Conservation (phyloP, 495 filamentous ascomycete genomes). For the Parathielavia hyrcaniae region DNA sequence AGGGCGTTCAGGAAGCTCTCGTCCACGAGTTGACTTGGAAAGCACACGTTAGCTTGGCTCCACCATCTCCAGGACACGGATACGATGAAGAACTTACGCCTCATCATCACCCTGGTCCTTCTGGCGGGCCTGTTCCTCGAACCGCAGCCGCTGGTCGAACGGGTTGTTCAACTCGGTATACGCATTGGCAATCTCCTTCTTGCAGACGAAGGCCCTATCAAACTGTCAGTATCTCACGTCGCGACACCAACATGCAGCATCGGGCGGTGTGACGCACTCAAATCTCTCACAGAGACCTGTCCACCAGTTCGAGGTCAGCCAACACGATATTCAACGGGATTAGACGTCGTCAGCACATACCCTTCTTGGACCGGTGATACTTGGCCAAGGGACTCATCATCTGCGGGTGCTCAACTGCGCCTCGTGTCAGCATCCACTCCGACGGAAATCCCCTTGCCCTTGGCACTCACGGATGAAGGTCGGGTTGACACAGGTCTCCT, state of each 20-base stretch:
- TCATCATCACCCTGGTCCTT: conserved; percentile 97
- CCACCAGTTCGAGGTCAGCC: not conserved
- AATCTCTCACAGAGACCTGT: conserved; percentile 83
- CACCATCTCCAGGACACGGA: not conserved
- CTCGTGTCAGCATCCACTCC: not conserved
- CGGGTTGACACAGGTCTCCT: conserved; percentile 87
- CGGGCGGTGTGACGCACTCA: conserved; percentile 40
- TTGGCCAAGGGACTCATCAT: conserved; percentile 99
- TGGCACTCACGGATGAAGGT: conserved; percentile 76
- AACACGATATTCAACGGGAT: not conserved
- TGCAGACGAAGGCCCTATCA: conserved; percentile 75
- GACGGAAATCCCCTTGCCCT: not conserved
- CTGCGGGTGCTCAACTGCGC: conserved; percentile 60
- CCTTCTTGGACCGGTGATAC: conserved; percentile 72
- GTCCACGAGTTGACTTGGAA: conserved; percentile 66
- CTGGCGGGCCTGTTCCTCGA: conserved; percentile 93
- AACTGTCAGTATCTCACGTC: conserved; percentile 6
- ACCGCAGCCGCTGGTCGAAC: conserved; percentile 86
- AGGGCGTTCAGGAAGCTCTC: conserved; percentile 84
- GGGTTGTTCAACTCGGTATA: conserved; percentile 99
- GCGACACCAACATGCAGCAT: not conserved
- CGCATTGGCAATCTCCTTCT: conserved; percentile 93
- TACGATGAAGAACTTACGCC: conserved; percentile 39
- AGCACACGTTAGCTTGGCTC: conserved; percentile 8
- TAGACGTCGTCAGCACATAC: not conserved